These are phyloP conservation scores for Carex scoparia DNA, from an alignment of 176 grass and related monocot species.

Conservation along the genomic window DNA sequence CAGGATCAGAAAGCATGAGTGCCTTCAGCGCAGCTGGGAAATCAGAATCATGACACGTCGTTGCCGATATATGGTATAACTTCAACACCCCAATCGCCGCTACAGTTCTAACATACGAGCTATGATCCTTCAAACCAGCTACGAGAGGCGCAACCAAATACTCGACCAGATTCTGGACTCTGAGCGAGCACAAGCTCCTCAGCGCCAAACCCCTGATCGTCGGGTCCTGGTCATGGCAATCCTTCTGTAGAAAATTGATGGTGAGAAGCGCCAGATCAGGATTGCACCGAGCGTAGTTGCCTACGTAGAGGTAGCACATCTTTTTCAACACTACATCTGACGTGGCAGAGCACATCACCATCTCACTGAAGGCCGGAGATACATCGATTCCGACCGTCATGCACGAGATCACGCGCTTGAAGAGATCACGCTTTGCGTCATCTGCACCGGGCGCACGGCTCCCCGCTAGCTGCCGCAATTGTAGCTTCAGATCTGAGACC, in stretches of 20 bases:
- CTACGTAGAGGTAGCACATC: constrained; percentile 99
- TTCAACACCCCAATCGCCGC: constrained; percentile 73
- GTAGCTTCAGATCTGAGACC: constrained; percentile 96
- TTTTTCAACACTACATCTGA: constrained; percentile 94
- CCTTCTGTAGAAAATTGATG: constrained; percentile 98
- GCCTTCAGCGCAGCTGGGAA: constrained; percentile 74
- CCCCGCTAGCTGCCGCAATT: constrained; percentile 81
- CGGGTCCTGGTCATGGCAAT: constrained; percentile 91
- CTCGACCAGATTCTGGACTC: constrained; percentile 89
- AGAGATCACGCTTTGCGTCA: constrained; percentile 77
- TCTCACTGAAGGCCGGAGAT: constrained; percentile 91
- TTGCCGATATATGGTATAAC: constrained; percentile 86
- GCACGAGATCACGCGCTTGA: constrained; percentile 99
- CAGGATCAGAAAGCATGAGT: constrained; percentile 85
- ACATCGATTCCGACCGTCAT: constrained; percentile 99
- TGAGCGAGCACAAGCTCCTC: constrained; percentile 93
- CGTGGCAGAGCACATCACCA: constrained; percentile 98
- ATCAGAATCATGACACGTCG: constrained; percentile 82
- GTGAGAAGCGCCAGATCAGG: constrained; percentile 94
- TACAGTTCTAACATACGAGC: constrained; percentile 78
- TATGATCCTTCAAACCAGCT: constrained; percentile 76
- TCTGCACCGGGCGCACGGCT: constrained; percentile 75
- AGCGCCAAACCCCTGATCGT: constrained; percentile 93
- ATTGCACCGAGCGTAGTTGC: constrained; percentile 75
- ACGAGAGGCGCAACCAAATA: constrained; percentile 84